Base-by-base conservation (phyloP, 2,329 filamentous ascomycete genomes). In the Lasiodiplodia gonubiensis region DNA sequence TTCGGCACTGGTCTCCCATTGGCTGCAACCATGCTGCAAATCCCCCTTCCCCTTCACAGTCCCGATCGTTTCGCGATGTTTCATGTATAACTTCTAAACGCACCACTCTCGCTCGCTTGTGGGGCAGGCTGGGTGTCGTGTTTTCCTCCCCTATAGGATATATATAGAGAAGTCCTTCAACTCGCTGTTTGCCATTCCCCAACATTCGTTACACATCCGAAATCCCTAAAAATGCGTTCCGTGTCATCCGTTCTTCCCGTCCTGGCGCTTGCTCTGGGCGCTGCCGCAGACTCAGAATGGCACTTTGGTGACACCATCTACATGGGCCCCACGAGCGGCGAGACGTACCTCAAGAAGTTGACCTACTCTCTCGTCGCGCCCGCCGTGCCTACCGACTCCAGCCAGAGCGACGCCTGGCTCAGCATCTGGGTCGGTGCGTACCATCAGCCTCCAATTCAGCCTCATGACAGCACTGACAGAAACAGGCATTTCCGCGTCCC, bases 371-470 rank as follows among this genome's bases (percentile, higher is more conserved):
- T 66, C n/a, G 25, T 59, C 8, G 39, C 48, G 3, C 61, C 67
- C 4, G 53, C 21, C 14, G 35, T 42, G 14, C 63, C 61, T 23
- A 37, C 46, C 46, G 42, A 64, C 14, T n/a, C 30, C 0, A 61
- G n/a, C 30, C 30, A 37, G 18, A 55, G 55, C 65, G 46, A 59
- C 6, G 33, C 21, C 3, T 52, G 37, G 54, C 10, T 67, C 14
- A 52, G 39, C 7, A 46, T 68, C 39, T 68, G 67, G 51, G 57
- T 68, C 37, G 68, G 66, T 23, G 14, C 48, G n/a, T 59, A 61
- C 23, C 35, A 11, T 2, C 8, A 68, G 25, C 49, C 48, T 3
- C 25, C n/a, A 2, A 2, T 12, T 1, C 2, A 39, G n/a, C 64
- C 33, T 7, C 3, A 11, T 25, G 2, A 3, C 8, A 3, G 2